These are phyloP conservation scores for Talinum fruticosum DNA, from an alignment of 148 eudicot species.

Conservation along the genomic window DNA sequence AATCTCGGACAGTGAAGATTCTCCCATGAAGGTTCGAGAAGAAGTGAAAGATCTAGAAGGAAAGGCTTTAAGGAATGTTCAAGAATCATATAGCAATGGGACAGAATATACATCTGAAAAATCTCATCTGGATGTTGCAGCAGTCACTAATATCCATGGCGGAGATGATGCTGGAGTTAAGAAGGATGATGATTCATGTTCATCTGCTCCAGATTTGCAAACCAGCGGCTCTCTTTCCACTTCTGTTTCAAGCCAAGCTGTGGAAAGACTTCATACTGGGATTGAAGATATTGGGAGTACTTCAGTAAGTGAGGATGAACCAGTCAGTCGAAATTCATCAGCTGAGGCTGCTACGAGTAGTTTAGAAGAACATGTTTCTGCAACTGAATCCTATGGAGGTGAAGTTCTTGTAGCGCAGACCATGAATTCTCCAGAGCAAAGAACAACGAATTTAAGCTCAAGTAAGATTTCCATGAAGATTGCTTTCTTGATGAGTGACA, in stretches of 20 bases:
- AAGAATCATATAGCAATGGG: constrained; percentile 27
- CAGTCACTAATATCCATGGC: constrained; percentile 26
- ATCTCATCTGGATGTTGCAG: constrained; percentile 8
- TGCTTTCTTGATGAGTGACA: constrained; percentile 3
- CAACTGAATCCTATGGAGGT: constrained; percentile 32
- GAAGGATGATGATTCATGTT: constrained; percentile 22
- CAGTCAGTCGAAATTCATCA: constrained; percentile 12
- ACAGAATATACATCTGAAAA: constrained; percentile 18
- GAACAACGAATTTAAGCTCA: constrained; percentile 26
- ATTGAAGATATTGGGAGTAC: constrained; percentile 18
- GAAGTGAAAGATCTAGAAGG: constrained; percentile 31
- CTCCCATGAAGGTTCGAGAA: constrained; percentile 26
- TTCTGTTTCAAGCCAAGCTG: constrained; percentile 24
- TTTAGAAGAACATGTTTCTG: constrained; percentile 29
- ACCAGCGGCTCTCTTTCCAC: neutral
- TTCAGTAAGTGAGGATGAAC: constrained; percentile 31
- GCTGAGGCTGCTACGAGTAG: constrained; percentile 26
- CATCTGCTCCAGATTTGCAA: constrained; percentile 24
- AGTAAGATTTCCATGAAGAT: constrained; percentile 31
- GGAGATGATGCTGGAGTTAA: constrained; percentile 24
- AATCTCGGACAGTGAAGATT: constrained; percentile 23
- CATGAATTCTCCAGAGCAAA: constrained; percentile 28
- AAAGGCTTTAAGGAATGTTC: constrained; percentile 26
- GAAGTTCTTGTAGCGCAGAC: constrained; percentile 37
- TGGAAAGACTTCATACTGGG: constrained; percentile 16